phyloP scores from a whole-genome alignment of 768 basidiomycete genomes.

The Suillus luteus region DNA sequence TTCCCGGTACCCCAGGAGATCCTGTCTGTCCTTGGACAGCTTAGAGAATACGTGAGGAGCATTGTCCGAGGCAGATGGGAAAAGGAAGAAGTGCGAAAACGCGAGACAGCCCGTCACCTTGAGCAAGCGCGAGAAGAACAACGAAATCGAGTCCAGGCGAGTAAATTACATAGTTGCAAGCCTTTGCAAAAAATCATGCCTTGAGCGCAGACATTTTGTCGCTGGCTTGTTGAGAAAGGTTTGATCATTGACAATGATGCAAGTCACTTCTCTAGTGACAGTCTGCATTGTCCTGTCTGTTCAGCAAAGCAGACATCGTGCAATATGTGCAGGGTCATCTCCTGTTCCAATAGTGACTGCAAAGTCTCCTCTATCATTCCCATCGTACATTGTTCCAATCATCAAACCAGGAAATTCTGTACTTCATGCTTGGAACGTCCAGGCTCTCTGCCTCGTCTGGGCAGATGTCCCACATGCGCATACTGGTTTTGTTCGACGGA shows the following conservation, averaged over 20 bases:
- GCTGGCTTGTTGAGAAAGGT: slow-evolving; percentile 6
- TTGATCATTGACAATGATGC: neutral
- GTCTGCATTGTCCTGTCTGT: slow-evolving; percentile 4
- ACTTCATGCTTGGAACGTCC: neutral
- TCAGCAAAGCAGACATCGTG: neutral
- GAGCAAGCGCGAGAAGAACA: slow-evolving; percentile 3
- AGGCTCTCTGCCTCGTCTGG: neutral
- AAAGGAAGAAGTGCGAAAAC: neutral
- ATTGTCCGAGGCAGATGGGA: neutral
- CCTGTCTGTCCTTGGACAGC: neutral
- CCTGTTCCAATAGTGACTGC: slow-evolving; percentile 2
- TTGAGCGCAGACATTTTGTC: neutral
- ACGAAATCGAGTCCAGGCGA: neutral
- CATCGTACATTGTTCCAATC: neutral
- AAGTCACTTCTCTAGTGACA: neutral
- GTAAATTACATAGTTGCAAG: neutral
- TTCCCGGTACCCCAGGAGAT: slow-evolving; percentile 10
- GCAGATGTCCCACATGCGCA: neutral
- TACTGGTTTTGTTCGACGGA: slow-evolving; percentile 3
- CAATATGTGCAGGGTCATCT: neutral
- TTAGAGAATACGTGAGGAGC: slow-evolving; percentile 1
- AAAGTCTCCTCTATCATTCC: slow-evolving; percentile 2
- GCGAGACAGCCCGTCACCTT: neutral
- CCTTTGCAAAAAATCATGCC: neutral
- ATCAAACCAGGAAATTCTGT: neutral